Conservation (phyloP, 2,329 filamentous ascomycete genomes). For the Fusarium hostae region DNA sequence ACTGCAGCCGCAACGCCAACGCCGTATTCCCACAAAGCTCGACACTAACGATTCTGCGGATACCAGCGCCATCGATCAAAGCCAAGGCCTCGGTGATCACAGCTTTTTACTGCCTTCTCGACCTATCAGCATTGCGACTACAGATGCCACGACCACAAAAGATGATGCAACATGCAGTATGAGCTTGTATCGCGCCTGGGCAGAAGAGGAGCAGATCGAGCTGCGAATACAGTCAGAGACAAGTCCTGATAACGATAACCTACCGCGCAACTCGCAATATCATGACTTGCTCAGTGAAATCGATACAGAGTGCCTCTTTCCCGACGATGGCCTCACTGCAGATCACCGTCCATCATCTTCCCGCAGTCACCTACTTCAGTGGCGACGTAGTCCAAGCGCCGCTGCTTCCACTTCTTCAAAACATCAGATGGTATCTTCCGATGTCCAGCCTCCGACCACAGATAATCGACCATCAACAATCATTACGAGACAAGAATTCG, state of each 20-base stretch:
- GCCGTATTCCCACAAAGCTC: conserved; percentile 25
- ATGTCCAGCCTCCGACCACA: conserved; percentile 29
- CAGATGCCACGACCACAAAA: conserved; percentile 25
- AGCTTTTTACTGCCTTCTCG: conserved; percentile 42
- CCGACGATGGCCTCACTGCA: conserved; percentile 25
- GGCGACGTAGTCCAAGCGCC: conserved; percentile 36
- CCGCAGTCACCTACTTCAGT: conserved; percentile 40
- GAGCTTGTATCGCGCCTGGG: conserved; percentile 25
- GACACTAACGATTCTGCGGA: conserved; percentile 21
- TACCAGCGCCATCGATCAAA: conserved; percentile 5
- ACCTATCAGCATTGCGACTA: conserved; percentile 40
- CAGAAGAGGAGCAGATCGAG: conserved; percentile 34
- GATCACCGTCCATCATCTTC: conserved; percentile 45
- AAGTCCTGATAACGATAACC: conserved; percentile 8
- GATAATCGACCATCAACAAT: conserved; percentile 42
- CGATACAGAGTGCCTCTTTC: conserved; percentile 37
- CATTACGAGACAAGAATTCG: conserved; percentile 57
- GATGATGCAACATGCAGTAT: conserved; percentile 12
- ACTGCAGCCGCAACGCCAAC: conserved; percentile 24
- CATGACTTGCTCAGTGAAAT: conserved; percentile 40
- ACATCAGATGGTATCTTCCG: conserved; percentile 41
- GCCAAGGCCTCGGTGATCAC: conserved; percentile 32
- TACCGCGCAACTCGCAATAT: conserved; percentile 28
- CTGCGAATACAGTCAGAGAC: conserved; percentile 29
- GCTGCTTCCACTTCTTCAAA: conserved; percentile 30